A percentile compares a stretch with the other conserved stretches of the same genome.
Evolutionary conservation across 129 eudicot species (phyloP).

Genomic region (Saposhnikovia divaricata): DNA sequence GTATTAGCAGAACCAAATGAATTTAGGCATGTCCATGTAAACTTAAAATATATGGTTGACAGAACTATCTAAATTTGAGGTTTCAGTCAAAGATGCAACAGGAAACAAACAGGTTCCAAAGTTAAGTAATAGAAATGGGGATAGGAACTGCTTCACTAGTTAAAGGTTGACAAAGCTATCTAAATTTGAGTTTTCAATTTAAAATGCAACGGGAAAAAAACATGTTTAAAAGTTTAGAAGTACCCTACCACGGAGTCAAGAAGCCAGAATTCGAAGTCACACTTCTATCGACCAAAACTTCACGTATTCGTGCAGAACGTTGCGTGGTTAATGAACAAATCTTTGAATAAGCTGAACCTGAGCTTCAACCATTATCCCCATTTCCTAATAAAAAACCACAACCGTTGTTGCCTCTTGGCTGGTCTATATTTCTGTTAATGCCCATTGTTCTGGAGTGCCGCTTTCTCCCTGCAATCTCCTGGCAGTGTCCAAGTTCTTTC

Average conservation of each 20-base stretch:
- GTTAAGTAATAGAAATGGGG: background rate
- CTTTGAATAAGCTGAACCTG: constrained; percentile 65
- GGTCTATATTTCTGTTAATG: constrained; percentile 33
- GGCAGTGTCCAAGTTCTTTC: constrained; percentile 57
- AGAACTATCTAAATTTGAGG: background rate
- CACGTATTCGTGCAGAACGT: constrained; percentile 83
- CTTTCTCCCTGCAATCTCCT: constrained; percentile 79
- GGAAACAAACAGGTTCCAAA: background rate
- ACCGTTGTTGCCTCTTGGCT: constrained; percentile 38
- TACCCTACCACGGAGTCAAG: constrained; percentile 78
- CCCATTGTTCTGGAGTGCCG: constrained; percentile 52
- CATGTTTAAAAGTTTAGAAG: too few species aligned
- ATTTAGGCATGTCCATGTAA: background rate
- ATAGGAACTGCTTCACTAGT: background rate
- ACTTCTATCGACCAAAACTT: constrained; percentile 77
- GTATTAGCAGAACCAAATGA: background rate
- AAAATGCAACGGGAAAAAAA: background rate
- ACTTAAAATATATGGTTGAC: background rate
- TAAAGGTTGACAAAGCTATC: background rate
- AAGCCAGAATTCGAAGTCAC: constrained; percentile 91
- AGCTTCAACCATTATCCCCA: constrained; percentile 41
- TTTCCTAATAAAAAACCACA: constrained; percentile 34
- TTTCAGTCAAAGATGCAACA: too few species aligned
- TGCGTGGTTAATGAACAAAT: constrained; percentile 77
- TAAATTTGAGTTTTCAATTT: background rate